Percentiles rank a stretch among this genome's conserved stretches.
phyloP scores from a whole-genome alignment of 352 stramenopile species.

The Phytophthora pseudosyringae region DNA sequence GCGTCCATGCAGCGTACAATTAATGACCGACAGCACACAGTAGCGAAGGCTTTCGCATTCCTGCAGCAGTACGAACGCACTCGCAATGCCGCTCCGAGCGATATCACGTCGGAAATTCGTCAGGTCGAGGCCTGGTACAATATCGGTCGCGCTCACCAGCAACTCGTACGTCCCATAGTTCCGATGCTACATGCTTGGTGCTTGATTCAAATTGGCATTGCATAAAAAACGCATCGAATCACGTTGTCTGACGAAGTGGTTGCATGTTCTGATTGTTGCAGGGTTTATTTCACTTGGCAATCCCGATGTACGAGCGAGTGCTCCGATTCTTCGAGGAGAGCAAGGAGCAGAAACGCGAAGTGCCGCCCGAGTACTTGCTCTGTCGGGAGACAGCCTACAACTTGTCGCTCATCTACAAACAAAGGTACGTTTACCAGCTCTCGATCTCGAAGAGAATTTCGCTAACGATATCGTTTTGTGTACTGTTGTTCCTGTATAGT shows the following conservation, averaged over 20 bases:
- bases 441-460: not conserved
- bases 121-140: constrained; percentile 89
- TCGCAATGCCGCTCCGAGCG: constrained; percentile 52
- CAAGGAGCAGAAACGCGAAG: constrained; percentile 50
- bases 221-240: not conserved
- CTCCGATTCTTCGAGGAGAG: constrained; percentile 78
- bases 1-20: constrained; percentile 89
- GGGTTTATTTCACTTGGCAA: constrained; percentile 87
- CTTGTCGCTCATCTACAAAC: constrained; percentile 87
- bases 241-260: constrained; percentile 7
- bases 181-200: not conserved
- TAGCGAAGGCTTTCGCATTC: constrained; percentile 88
- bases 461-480: constrained; percentile 1
- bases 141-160: constrained; percentile 84
- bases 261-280: constrained; percentile 32
- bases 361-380: constrained; percentile 73
- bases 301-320: constrained; percentile 89
- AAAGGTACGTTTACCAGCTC: constrained; percentile 58
- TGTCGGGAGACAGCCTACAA: constrained; percentile 90
- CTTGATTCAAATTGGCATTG: not conserved
- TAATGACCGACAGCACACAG: constrained; percentile 84
- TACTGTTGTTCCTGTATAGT: constrained; percentile 35
- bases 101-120: constrained; percentile 66
- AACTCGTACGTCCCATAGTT: constrained; percentile 66
- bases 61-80: constrained; percentile 81